These are phyloP conservation scores for Hemisphaericaspora subhashii DNA, from an alignment of 1,139 yeast genomes.

Conservation along the genomic window DNA sequence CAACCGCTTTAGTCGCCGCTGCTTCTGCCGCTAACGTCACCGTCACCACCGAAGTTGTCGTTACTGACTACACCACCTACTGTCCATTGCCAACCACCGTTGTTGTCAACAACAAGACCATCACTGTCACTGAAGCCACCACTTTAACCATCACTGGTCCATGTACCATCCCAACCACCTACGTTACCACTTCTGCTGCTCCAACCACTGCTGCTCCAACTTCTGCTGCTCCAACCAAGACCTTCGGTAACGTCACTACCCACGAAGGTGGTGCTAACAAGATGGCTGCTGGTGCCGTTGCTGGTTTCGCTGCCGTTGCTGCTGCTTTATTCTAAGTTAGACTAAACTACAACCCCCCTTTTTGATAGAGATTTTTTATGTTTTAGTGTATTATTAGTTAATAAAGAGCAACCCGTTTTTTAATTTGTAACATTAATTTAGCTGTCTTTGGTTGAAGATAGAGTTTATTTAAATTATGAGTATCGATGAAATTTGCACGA, in stretches of 20 bases:
- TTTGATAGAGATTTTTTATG: slow-evolving; percentile 3
- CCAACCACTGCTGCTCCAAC: slow-evolving; percentile 24
- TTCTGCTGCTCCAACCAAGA: slow-evolving; percentile 17
- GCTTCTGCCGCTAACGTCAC: slow-evolving; percentile 43
- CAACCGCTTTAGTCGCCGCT: slow-evolving; percentile 40
- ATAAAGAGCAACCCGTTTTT: slow-evolving; percentile 1
- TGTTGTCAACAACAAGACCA: slow-evolving; percentile 47
- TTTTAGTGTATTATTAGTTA: slow-evolving; percentile 2
- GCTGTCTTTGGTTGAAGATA: slow-evolving; percentile 1
- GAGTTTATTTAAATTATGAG: background rate
- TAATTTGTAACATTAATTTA: background rate
- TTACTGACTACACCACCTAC: slow-evolving; percentile 49
- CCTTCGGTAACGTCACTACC: slow-evolving; percentile 19
- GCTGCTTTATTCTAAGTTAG: slow-evolving; percentile 49
- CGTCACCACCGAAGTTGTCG: slow-evolving; percentile 44
- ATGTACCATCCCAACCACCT: slow-evolving; percentile 49
- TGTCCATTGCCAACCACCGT: slow-evolving; percentile 43
- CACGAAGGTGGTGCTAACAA: slow-evolving; percentile 35
- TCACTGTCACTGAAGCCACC: slow-evolving; percentile 48
- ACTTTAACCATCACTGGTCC: slow-evolving; percentile 48
- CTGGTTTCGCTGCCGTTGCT: slow-evolving; percentile 51
- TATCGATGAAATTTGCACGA: slow-evolving; percentile 2
- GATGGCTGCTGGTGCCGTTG: slow-evolving; percentile 46
- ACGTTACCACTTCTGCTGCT: slow-evolving; percentile 25
- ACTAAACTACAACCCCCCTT: background rate